Base-by-base conservation (phyloP, 1,284 basidiomycete species). In the Sanghuangporus sanghuang region DNA sequence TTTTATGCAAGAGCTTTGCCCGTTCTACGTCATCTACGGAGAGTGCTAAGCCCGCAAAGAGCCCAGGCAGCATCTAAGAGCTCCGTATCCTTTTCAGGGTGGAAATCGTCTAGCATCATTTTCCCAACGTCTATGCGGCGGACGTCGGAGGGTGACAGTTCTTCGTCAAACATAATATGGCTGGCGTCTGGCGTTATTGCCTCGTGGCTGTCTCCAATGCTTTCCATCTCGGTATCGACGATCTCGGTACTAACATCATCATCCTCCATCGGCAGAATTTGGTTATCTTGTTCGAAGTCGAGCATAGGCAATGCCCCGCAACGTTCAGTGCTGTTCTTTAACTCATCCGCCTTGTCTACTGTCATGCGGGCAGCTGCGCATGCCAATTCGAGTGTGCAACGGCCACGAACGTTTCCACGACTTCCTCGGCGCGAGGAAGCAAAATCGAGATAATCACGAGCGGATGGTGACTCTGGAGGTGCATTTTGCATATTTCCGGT, bases 361-460 rank as follows among this genome's bases (percentile, higher is more conserved):
- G 55, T 18, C 40, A 65, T 38, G 6, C 64, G 64, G 12, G 64
- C 64, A n/a, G 64, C 60, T n/a, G 64, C 64, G 27, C 64, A 65
- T 4, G 64, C 64, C 64, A 61, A 65, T 44, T 65, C 64, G 21
- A 65, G 57, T 12, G 61, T 53, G n/a, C 49, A 49, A 38, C 55
- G 53, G 32, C 46, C 55, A 36, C 55, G 52, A 42, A 46, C 23
- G 23, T 32, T 57, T 23, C 44, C 46, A 4, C 35, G 8, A 14
- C 50, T 61, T 9, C 42, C 42, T 6, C 36, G 49, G 16, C 63
- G 63, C 8, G 18, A 56, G 14, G 64, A 57, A 32, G 64, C 49
- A 39, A 65, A 65, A 44, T 65, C 64, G 11, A 65, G 56, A 44
- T 50, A 52, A 6, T 62, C 64, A 44, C 64, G 60, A 16, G 61